Evolutionary conservation across 108 stramenopile genomes (phyloP).

Genomic region (Cyclotella cryptica): DNA sequence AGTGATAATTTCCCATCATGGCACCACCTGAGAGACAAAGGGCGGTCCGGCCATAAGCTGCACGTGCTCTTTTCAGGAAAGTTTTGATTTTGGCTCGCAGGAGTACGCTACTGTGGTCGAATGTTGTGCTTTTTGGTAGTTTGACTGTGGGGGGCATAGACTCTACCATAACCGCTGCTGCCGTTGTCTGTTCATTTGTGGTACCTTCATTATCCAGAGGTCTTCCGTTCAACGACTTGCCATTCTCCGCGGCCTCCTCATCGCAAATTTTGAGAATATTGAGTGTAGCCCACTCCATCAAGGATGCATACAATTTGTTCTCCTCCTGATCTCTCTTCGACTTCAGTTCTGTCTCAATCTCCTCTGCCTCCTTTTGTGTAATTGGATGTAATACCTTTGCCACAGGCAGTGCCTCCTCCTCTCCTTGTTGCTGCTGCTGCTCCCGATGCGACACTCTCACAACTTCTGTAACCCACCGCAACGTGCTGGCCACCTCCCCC

Average conservation of each 20-base stretch:
- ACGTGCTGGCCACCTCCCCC: slow-evolving; percentile 71
- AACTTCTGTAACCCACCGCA: slow-evolving; percentile 79
- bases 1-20: slow-evolving; percentile 95
- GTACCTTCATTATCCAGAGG: not conserved
- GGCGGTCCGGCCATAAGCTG: slow-evolving; percentile 96
- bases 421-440: slow-evolving; percentile 1
- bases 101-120: slow-evolving; percentile 32
- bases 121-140: slow-evolving; percentile 11
- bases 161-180: not conserved
- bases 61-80: slow-evolving; percentile 88
- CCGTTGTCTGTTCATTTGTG: not conserved
- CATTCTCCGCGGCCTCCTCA: not conserved
- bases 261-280: slow-evolving; percentile 6
- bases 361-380: slow-evolving; percentile 17
- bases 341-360: slow-evolving; percentile 8
- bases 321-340: slow-evolving; percentile 19
- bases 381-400: not conserved
- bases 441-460: not conserved
- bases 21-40: slow-evolving; percentile 95
- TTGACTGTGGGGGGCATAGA: not conserved
- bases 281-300: slow-evolving; percentile 15
- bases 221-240: not conserved
- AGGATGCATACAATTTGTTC: slow-evolving; percentile 22
- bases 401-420: not conserved
- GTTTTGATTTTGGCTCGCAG: slow-evolving; percentile 66